Evolutionary conservation across 257 asterid species (phyloP).

Genomic region (Eustoma russellianum): DNA sequence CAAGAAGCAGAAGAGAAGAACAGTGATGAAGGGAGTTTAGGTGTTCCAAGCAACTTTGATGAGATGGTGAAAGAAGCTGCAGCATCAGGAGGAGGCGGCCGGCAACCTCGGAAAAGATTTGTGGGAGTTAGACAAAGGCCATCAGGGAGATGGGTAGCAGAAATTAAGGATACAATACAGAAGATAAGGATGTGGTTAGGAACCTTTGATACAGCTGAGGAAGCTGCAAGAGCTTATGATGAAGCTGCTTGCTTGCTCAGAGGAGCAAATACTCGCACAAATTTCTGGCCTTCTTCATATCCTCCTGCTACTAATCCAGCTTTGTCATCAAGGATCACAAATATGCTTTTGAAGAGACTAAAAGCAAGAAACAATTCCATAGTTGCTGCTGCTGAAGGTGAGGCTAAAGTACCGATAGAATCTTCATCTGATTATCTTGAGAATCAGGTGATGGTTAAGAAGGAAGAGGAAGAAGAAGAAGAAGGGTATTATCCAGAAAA

Average conservation of each 20-base stretch:
- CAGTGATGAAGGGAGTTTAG: background rate
- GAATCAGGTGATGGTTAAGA: too few relatives aligned
- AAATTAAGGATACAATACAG: constrained; percentile 70
- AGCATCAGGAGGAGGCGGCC: constrained; percentile 36
- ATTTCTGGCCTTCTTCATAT: constrained; percentile 59
- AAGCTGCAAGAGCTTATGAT: constrained; percentile 72
- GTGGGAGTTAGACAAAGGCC: constrained; percentile 79
- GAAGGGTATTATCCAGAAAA: constrained; percentile 4
- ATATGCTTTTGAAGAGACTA: constrained; percentile 56
- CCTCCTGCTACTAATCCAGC: constrained; percentile 42
- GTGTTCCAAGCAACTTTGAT: constrained; percentile 18
- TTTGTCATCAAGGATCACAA: constrained; percentile 62
- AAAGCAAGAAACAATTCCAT: constrained; percentile 47
- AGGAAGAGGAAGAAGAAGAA: constrained; percentile 10
- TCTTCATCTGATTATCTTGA: background rate
- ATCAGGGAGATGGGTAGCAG: constrained; percentile 84
- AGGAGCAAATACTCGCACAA: constrained; percentile 73
- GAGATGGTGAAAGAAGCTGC: constrained; percentile 48
- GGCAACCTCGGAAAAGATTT: constrained; percentile 45
- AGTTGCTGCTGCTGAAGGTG: background rate
- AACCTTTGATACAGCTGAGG: constrained; percentile 75
- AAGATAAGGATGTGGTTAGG: constrained; percentile 77
- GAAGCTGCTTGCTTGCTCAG: constrained; percentile 85
- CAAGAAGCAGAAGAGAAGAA: constrained; percentile 13
- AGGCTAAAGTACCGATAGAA: background rate